Percentiles rank a stretch among this genome's conserved stretches.
phyloP scores from a whole-genome alignment of 257 asterid genomes.

The Solanum okadae region DNA sequence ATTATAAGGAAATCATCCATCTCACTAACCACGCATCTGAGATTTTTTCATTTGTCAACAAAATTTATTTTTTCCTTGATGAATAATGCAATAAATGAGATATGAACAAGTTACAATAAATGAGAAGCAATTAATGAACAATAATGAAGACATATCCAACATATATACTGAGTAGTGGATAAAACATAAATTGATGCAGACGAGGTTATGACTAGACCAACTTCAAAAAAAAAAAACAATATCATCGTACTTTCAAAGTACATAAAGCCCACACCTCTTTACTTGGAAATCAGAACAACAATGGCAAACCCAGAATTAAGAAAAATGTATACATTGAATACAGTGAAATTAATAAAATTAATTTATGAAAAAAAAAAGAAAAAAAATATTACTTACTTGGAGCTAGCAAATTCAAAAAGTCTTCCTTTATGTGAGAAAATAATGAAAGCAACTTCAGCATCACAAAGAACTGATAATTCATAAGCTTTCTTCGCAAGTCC shows the following conservation, averaged over 20 bases:
- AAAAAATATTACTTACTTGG: constrained; percentile 26
- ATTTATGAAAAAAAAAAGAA: not conserved
- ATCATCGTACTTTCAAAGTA: not conserved
- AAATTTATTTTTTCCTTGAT: not conserved
- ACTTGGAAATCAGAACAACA: not conserved
- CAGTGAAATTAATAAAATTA: not conserved
- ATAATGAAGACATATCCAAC: not conserved
- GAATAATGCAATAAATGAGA: not conserved
- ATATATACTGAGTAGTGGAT: not conserved
- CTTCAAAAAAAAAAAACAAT: not conserved
- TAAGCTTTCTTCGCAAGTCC: constrained; percentile 70
- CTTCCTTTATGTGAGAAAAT: constrained; percentile 72
- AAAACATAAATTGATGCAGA: not conserved
- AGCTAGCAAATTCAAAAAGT: constrained; percentile 56
- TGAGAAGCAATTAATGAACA: not conserved
- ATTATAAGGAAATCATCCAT: too few species aligned
- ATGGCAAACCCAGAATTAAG: not conserved
- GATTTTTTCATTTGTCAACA: not conserved
- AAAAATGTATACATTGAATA: not conserved
- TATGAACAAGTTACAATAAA: not conserved
- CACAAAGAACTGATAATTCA: constrained; percentile 29
- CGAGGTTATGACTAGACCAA: not conserved
- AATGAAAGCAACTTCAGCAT: constrained; percentile 9
- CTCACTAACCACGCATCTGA: not conserved
- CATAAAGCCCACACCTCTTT: not conserved